Base-by-base conservation (phyloP, 2,329 filamentous ascomycete species). In the Neopestalotiopsis sp. region DNA sequence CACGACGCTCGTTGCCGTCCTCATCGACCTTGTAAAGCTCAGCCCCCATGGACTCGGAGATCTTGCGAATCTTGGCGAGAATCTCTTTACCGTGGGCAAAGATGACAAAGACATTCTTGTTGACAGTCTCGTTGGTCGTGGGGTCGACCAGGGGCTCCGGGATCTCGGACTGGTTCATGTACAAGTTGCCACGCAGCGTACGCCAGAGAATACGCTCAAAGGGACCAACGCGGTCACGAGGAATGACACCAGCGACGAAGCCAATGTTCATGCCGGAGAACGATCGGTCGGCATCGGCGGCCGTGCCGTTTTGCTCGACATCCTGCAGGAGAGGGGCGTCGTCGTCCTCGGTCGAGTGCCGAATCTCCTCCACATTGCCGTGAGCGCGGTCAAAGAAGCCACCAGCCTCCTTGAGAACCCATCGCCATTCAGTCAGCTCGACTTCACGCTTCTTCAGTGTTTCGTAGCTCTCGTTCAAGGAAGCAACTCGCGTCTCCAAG, bases 101-200 rank as follows among this genome's bases (percentile, higher is more conserved):
- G 81, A 99, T 99, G 78, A 99, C 95, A 78, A 99, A 99, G 68
- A 99, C 96, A 75, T 98, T 99, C 90, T 99, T 99, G 85, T 92
- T 90, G 75, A 97, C 88, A 72, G 93, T 87, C 83, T 98, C 95
- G 80, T 98, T 98, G 84, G 90, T 97, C 78, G 92, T 88, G 17
- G 96, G 95, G 80, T 99, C 94, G 79, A 97, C 87, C 74, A 99
- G 92, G 49, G 94, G 90, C 80, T 99, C 95, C 7, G 94, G 91
- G 71, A 99, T 99, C 86, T 99, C 96, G 56, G 95, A 95, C 85
- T 99, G 97, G 83, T 99, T 99, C 96, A 99, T 99, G 87, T 98
- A 99, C 72, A 99, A 85, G 82, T 99, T 99, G 76, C 96, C 96
- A 80, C 96, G 94, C 57, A 99, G 89, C 0, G 97, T 98, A 77